These are phyloP conservation scores for Grosmannia clavigera DNA, from an alignment of 2,329 filamentous ascomycete genomes.

Conservation along the genomic window DNA sequence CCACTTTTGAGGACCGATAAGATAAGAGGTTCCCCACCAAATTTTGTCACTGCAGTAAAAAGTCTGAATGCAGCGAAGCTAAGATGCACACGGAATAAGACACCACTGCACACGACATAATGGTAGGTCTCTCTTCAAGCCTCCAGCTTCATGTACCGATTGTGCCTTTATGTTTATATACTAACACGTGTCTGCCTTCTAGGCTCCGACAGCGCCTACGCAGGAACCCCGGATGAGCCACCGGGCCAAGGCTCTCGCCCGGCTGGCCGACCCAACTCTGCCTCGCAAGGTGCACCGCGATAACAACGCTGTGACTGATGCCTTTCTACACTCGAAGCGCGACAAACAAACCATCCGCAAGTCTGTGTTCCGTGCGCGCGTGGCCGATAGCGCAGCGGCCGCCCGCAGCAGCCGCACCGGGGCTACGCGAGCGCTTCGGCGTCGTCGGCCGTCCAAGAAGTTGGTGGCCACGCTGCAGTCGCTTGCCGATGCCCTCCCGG, in stretches of 20 bases:
- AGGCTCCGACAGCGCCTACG: conserved; percentile 16
- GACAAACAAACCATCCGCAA: conserved; percentile 78
- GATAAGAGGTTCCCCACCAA: not conserved
- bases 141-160: not conserved
- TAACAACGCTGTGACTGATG: conserved; percentile 37
- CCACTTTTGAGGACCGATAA: not conserved
- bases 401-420: not conserved
- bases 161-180: not conserved
- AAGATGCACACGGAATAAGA: not conserved
- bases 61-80: not conserved
- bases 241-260: conserved; percentile 38
- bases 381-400: conserved; percentile 43
- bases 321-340: conserved; percentile 61
- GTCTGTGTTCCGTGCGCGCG: conserved; percentile 64
- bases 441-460: conserved; percentile 62
- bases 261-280: conserved; percentile 36
- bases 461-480: conserved; percentile 62
- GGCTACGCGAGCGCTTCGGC: conserved; percentile 30
- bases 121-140: not conserved
- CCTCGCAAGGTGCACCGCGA: conserved; percentile 40
- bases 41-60: not conserved
- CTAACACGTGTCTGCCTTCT: too few relatives aligned
- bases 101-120: not conserved
- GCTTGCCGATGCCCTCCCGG: conserved; percentile 70
- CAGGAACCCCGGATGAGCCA: conserved; percentile 6